Base-by-base conservation (phyloP, 306 rosid genomes). In the Ziziphus jujuba region DNA sequence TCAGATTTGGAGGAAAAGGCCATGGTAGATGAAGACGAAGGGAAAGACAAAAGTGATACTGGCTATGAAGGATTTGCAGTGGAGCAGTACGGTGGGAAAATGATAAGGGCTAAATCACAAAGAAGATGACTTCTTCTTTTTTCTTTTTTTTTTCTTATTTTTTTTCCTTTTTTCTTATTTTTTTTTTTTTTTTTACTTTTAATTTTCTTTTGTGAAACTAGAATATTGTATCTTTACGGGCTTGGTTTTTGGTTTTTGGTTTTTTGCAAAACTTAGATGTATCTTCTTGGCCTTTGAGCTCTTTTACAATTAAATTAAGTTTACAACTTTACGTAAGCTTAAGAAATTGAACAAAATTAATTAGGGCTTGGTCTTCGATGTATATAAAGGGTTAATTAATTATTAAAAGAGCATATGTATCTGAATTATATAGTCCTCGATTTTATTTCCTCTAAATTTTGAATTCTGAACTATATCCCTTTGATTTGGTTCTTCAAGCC, bases 1-100 rank as follows among this genome's bases (percentile, higher is more conserved):
- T 36, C 66, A 28, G 25, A 7, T 65, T 19, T 74, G 17, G 57
- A 61, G 8, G 61, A 80, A 55, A 75, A 22, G 2, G 25, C 28
- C 15, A n/a, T n/a, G n/a, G 68, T 80, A 22, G 72, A 55, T 5
- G 71, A 70, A 23, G 77, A 71, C 0, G 50, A 75, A 60, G 75
- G 72, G 57, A 55, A 63, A n/a, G 83, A 78, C 16, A 68, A 54
- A 57, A 81, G 43, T 48, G 77, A 79, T 57, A 59, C 52, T 56
- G 76, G 80, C n/a, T 59, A 44, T 72, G 84, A 78, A 21, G 65
- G 35, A 45, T 57, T 79, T 68, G 79, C 43, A 21, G 63, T 74
- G 70, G 80, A 75, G 23, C 24, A 23, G 16, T 68, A 65, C 54
- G 81, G 75, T 44, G 51, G 59, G 10, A 69, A 52, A 66, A 43